Percentiles rank a stretch among this genome's conserved stretches.
Evolutionary conservation across 2,329 filamentous ascomycete species (phyloP).

Genomic region (Davidsoniella eucalypti): DNA sequence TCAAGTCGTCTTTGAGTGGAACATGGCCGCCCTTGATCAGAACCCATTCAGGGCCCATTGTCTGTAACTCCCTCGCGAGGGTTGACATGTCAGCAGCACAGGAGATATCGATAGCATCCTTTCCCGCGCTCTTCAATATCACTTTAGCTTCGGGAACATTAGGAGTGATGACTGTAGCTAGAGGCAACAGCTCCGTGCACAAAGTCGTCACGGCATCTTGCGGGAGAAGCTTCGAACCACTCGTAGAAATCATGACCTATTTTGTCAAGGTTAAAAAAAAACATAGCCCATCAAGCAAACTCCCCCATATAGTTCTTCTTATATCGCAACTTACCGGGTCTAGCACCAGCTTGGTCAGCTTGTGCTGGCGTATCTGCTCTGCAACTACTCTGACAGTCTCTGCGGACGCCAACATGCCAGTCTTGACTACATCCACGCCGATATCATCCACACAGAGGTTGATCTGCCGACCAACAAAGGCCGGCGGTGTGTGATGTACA

Average conservation of each 20-base stretch:
- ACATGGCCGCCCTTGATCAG: slow-evolving; percentile 82
- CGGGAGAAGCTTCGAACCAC: slow-evolving; percentile 54
- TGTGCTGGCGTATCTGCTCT: slow-evolving; percentile 16
- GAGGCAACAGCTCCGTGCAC: slow-evolving; percentile 42
- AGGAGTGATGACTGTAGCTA: slow-evolving; percentile 55
- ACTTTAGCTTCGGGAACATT: slow-evolving; percentile 61
- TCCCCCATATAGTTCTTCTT: background rate
- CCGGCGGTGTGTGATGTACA: slow-evolving; percentile 62
- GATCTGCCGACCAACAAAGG: slow-evolving; percentile 72
- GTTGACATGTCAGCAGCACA: slow-evolving; percentile 49
- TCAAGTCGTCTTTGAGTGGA: slow-evolving; percentile 52
- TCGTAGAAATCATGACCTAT: slow-evolving; percentile 84
- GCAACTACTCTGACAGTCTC: slow-evolving; percentile 24
- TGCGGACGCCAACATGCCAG: slow-evolving; percentile 33
- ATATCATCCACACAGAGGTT: slow-evolving; percentile 73
- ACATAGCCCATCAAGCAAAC: no score
- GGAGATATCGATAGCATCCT: slow-evolving; percentile 24
- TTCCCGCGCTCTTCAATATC: slow-evolving; percentile 34
- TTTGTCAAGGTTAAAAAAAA: background rate
- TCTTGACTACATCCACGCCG: slow-evolving; percentile 79
- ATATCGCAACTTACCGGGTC: slow-evolving; percentile 21
- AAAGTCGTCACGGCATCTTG: slow-evolving; percentile 45
- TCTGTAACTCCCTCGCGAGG: slow-evolving; percentile 48
- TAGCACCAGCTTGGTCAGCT: slow-evolving; percentile 19
- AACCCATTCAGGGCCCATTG: slow-evolving; percentile 61